Evolutionary conservation across 1,284 basidiomycete species (phyloP).

Genomic region (Ganoderma sinense): DNA sequence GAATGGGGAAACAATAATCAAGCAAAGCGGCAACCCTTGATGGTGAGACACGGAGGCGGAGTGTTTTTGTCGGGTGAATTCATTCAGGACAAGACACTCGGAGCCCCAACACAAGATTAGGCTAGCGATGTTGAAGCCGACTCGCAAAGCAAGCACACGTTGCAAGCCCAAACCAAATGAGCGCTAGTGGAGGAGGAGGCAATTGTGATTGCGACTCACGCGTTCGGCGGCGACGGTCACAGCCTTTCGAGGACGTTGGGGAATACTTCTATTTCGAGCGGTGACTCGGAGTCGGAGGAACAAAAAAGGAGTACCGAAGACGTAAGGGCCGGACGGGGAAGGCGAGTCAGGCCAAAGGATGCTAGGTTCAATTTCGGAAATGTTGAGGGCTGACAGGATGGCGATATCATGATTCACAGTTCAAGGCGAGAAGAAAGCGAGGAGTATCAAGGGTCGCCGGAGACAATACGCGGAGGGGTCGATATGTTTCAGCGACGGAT

Average conservation of each 20-base stretch:
- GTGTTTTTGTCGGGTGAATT: conserved; percentile 14
- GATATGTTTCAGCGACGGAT: conserved; percentile 20
- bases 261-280: conserved; percentile 7
- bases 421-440: conserved; percentile 9
- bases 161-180: conserved; percentile 18
- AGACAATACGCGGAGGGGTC: conserved; percentile 23
- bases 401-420: conserved; percentile 6
- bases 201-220: conserved; percentile 26
- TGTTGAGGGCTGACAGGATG: conserved; percentile 27
- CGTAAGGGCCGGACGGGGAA: conserved; percentile 28
- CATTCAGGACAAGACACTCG: conserved; percentile 14
- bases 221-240: conserved; percentile 10
- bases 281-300: conserved; percentile 19
- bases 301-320: conserved; percentile 30
- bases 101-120: conserved; percentile 13
- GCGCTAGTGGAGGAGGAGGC: conserved; percentile 16
- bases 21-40: conserved; percentile 21
- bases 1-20: conserved; percentile 20
- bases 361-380: conserved; percentile 16
- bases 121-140: conserved; percentile 25
- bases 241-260: conserved; percentile 17
- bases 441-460: conserved; percentile 15
- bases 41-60: conserved; percentile 17
- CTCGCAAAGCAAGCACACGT: conserved; percentile 22
- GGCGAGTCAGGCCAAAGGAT: conserved; percentile 14